Base-by-base conservation (phyloP, 1,139 yeast species). In the Zygotorulaspora mrakii region DNA sequence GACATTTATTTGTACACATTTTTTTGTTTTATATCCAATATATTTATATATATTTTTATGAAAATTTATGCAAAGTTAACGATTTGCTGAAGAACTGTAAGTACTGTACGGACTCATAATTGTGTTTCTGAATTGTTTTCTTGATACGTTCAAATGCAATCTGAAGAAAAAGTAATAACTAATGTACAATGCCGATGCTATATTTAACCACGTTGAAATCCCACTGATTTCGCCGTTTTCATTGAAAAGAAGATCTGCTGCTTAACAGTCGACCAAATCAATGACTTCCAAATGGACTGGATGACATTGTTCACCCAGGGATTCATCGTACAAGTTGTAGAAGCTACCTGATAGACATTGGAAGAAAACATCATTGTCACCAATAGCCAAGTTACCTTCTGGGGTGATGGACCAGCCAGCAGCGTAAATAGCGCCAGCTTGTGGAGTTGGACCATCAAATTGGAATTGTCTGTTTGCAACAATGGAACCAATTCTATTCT, bases 361-460 rank as follows among this genome's bases (percentile, higher is more conserved):
- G 77, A 76, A 83, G 79, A 84, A 84, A 50, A 70, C 69, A 46
- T 77, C 75, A 41, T 66, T 62, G 66, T 71, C 69, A 69, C 94
- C 94, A 53, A 84, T 69, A 43, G 87, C 85, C 62, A 84, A 76
- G 70, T 70, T 63, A 57, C 87, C 88, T 42, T 77, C 82, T 45
- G 65, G 59, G 46, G 81, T 72, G 54, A 82, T 67, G 38, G 84
- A 73, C 94, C 94, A 84, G 54, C 94, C 94, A 46, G 79, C 86
- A 61, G 94, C 94, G 68, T 79, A 82, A 67, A 83, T 79, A 54
- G 89, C 74, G 67, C 94, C 94, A 45, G 91, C 89, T 74, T 83
- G 94, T 59, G 91, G 91, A 68, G 89, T 88, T 55, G 91, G 94
- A 65, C 91, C 91, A 62, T 83, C 94, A 60, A 83, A 83, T 71